A percentile compares a stretch with the other conserved stretches of the same genome.
phyloP scores from a whole-genome alignment of 208 protist genomes.

The Trypanosoma cruzi region DNA sequence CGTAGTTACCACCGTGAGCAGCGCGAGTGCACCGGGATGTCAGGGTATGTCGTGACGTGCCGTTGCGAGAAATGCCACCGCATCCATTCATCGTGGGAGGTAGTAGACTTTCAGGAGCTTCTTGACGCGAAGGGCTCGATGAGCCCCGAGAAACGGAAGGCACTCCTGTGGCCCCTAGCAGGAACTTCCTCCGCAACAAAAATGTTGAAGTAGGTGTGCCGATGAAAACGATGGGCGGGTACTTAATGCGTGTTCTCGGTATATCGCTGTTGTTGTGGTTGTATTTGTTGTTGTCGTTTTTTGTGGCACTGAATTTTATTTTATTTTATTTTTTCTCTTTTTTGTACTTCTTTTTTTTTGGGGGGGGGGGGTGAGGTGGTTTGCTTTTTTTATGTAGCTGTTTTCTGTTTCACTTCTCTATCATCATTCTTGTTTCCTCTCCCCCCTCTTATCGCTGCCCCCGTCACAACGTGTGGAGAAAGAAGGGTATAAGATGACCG shows the following conservation, averaged over 20 bases:
- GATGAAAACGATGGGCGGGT: background rate
- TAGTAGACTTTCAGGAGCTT: slow-evolving; percentile 72
- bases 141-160: slow-evolving; percentile 39
- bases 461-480: background rate
- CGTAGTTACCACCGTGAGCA: slow-evolving; percentile 81
- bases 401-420: slow-evolving; percentile 8
- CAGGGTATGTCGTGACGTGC: slow-evolving; percentile 56
- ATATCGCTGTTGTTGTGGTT: background rate
- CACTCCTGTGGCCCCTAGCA: slow-evolving; percentile 20
- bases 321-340: background rate
- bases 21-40: slow-evolving; percentile 56
- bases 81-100: slow-evolving; percentile 76
- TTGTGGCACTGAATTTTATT: background rate
- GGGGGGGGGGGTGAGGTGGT: background rate
- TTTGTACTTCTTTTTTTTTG: background rate
- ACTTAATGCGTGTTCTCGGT: background rate
- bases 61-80: slow-evolving; percentile 66
- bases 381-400: background rate
- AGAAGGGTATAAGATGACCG: slow-evolving; percentile 26
- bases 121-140: slow-evolving; percentile 70
- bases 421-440: background rate
- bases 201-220: background rate
- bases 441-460: slow-evolving; percentile 1
- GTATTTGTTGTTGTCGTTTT: background rate
- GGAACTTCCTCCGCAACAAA: background rate